Conservation (phyloP, 352 stramenopile species). For the Phytopythium montanum region DNA sequence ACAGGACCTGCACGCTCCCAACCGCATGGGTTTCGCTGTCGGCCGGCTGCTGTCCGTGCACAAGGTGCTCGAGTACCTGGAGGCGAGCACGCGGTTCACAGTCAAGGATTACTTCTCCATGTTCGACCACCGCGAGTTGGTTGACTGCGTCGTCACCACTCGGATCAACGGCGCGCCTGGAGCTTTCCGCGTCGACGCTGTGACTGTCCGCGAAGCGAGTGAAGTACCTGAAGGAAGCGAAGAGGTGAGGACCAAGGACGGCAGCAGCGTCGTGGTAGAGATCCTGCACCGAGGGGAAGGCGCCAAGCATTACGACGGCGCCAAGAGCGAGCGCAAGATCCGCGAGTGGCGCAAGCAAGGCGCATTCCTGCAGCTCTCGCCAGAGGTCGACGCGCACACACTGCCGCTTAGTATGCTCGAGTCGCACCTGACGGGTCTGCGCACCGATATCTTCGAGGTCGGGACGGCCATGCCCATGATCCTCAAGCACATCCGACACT, state of each 20-base stretch:
- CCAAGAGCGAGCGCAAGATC: constrained; percentile 53
- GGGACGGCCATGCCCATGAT: constrained; percentile 83
- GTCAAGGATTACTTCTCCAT: constrained; percentile 45
- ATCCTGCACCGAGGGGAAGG: constrained; percentile 52
- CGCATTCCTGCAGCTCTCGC: constrained; percentile 62
- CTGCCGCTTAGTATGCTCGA: constrained; percentile 40
- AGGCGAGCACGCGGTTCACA: constrained; percentile 46
- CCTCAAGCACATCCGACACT: constrained; percentile 81
- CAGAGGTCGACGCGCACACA: constrained; percentile 38
- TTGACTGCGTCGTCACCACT: constrained; percentile 72
- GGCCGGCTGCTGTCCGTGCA: constrained; percentile 63
- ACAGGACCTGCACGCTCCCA: constrained; percentile 53
- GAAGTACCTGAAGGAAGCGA: background rate
- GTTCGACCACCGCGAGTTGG: constrained; percentile 41
- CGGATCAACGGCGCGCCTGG: constrained; percentile 59
- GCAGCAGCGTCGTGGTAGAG: constrained; percentile 17
- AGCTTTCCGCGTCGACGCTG: constrained; percentile 58
- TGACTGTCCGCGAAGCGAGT: constrained; percentile 27
- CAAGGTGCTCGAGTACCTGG: constrained; percentile 62
- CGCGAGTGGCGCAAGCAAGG: constrained; percentile 62
- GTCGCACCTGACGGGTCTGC: constrained; percentile 73
- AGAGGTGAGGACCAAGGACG: constrained; percentile 29
- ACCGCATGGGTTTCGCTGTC: constrained; percentile 78
- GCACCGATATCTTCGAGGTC: constrained; percentile 79
- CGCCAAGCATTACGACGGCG: constrained; percentile 63